Percentiles rank a stretch among this genome's conserved stretches.
Evolutionary conservation across 2,329 filamentous ascomycete genomes (phyloP).

Genomic region (Leptographium procerum): DNA sequence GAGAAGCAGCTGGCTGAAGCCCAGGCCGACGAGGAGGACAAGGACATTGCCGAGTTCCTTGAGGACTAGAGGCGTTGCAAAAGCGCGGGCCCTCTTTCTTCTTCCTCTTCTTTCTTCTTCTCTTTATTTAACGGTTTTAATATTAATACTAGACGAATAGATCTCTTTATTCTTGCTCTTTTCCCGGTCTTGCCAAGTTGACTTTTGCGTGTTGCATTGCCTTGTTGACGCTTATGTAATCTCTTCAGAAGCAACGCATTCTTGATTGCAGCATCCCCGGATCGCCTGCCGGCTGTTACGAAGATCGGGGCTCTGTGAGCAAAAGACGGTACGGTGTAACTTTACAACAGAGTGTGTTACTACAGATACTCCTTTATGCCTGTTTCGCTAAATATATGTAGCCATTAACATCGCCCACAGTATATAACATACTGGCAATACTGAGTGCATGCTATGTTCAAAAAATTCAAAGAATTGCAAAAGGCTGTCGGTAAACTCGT

Average conservation of each 20-base stretch:
- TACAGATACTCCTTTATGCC: neutral
- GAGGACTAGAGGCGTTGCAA: slow-evolving; percentile 30
- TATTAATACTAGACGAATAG: neutral
- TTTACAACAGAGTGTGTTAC: neutral
- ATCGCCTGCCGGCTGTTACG: too few species aligned
- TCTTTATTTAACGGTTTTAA: neutral
- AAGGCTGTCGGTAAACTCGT: neutral
- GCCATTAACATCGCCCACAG: too few species aligned
- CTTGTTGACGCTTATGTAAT: neutral
- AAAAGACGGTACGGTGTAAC: too few species aligned
- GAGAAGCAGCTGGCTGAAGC: slow-evolving; percentile 46
- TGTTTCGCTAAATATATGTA: too few species aligned
- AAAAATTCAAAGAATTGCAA: neutral
- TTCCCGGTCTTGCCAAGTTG: neutral
- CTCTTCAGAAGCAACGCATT: neutral
- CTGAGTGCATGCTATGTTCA: neutral
- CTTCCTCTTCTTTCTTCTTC: neutral
- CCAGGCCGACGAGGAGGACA: slow-evolving; percentile 55
- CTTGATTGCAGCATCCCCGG: neutral
- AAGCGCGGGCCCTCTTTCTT: neutral
- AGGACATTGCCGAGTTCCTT: slow-evolving; percentile 64
- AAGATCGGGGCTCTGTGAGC: too few species aligned
- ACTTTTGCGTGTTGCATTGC: neutral
- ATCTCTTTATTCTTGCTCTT: neutral
- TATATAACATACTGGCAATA: neutral